These are phyloP conservation scores for Phellopilus nigrolimitatus DNA, from an alignment of 1,284 basidiomycete genomes.

Conservation along the genomic window DNA sequence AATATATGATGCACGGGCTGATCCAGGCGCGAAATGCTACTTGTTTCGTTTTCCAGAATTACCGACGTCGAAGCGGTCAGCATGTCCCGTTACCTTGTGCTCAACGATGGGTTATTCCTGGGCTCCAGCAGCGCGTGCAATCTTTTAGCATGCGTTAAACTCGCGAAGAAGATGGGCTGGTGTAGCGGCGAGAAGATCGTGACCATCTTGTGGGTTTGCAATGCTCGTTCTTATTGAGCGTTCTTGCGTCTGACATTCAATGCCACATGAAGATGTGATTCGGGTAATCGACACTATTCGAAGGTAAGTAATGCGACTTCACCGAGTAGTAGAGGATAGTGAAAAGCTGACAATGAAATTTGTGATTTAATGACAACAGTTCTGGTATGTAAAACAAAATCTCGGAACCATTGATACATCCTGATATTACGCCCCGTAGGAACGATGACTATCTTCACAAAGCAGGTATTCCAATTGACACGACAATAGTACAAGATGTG, in stretches of 20 bases:
- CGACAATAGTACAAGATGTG: slow-evolving; percentile 18
- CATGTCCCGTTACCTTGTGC: slow-evolving; percentile 87
- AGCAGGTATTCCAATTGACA: slow-evolving; percentile 18
- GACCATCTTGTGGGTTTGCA: slow-evolving; percentile 69
- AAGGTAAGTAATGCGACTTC: slow-evolving; percentile 51
- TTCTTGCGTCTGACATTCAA: too few relatives aligned
- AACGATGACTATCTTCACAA: slow-evolving; percentile 20
- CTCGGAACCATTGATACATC: neutral
- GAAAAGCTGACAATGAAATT: too few relatives aligned
- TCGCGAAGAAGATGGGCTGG: slow-evolving; percentile 70
- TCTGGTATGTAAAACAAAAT: slow-evolving; percentile 13
- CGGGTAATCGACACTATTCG: slow-evolving; percentile 81
- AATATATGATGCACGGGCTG: too few relatives aligned
- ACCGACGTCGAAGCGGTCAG: slow-evolving; percentile 87
- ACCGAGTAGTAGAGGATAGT: neutral
- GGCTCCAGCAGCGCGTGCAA: slow-evolving; percentile 98
- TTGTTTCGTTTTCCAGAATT: slow-evolving; percentile 45
- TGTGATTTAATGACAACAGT: too few relatives aligned
- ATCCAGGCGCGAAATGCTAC: too few relatives aligned
- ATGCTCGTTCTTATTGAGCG: slow-evolving; percentile 33
- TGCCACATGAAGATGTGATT: slow-evolving; percentile 66
- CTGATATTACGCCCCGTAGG: slow-evolving; percentile 1
- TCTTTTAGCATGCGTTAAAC: slow-evolving; percentile 81
- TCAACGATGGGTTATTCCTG: slow-evolving; percentile 89
- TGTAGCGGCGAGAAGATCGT: slow-evolving; percentile 62